Percentiles rank a stretch among this genome's conserved stretches.
phyloP scores from a whole-genome alignment of 2,329 filamentous ascomycete species.

The Fusarium torreyae region DNA sequence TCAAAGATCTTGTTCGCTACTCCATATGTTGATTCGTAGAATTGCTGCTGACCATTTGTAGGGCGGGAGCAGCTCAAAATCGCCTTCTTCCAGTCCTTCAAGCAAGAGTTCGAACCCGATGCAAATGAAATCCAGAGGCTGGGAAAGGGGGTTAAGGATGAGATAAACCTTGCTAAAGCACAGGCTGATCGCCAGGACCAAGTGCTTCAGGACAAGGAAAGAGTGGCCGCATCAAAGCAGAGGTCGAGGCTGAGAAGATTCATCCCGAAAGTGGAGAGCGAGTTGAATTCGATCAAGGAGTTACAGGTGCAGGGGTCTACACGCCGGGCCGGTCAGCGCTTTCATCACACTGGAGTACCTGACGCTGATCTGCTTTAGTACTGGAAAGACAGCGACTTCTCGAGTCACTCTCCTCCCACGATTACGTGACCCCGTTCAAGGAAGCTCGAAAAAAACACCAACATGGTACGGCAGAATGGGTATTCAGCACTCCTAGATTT shows the following conservation, averaged over 20 bases:
- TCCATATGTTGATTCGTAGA: too few relatives aligned
- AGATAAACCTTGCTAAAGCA: conserved; percentile 48
- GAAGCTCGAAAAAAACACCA: conserved; percentile 50
- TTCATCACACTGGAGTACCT: too few relatives aligned
- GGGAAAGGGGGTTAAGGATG: conserved; percentile 44
- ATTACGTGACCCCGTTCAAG: conserved; percentile 47
- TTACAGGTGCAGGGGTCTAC: background rate
- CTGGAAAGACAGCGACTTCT: conserved; percentile 48
- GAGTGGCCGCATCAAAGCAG: too few relatives aligned
- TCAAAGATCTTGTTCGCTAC: too few relatives aligned
- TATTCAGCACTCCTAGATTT: conserved; percentile 48
- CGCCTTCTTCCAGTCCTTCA: conserved; percentile 49
- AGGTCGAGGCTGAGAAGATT: rapidly evolving
- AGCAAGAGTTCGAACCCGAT: conserved; percentile 50
- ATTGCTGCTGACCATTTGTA: too few relatives aligned
- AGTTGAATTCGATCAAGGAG: too few relatives aligned
- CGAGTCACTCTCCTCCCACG: conserved; percentile 47
- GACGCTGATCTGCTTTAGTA: background rate
- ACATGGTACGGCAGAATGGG: conserved; percentile 49
- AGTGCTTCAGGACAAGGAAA: conserved; percentile 28
- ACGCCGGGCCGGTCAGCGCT: background rate
- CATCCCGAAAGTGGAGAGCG: too few relatives aligned
- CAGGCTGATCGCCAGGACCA: conserved; percentile 44
- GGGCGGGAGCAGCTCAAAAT: too few relatives aligned
- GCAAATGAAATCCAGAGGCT: conserved; percentile 35